phyloP scores from a whole-genome alignment of 352 stramenopile genomes.

The Phytophthora tentaculata region DNA sequence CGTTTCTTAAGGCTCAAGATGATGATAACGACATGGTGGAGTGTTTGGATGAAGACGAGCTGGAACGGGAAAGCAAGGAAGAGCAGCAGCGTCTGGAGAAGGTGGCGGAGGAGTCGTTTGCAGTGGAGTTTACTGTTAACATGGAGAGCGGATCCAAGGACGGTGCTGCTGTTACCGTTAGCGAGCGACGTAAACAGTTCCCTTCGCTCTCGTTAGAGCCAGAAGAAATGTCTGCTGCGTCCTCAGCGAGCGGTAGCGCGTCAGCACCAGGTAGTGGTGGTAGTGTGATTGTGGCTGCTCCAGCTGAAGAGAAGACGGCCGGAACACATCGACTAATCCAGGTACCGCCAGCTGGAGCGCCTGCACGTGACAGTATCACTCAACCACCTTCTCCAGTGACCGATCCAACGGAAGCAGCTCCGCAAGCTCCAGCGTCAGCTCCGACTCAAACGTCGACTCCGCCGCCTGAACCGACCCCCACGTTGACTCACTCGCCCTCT shows the following conservation, averaged over 20 bases:
- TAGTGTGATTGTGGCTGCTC: constrained; percentile 19
- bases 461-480: constrained; percentile 10
- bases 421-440: neutral
- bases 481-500: constrained; percentile 20
- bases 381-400: constrained; percentile 17
- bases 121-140: constrained; percentile 70
- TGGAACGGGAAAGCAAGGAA: constrained; percentile 57
- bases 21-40: constrained; percentile 84
- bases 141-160: constrained; percentile 80
- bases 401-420: neutral
- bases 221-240: constrained; percentile 53
- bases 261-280: constrained; percentile 21
- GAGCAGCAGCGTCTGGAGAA: constrained; percentile 56
- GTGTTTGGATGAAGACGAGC: constrained; percentile 71
- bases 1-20: constrained; percentile 80
- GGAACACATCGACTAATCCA: constrained; percentile 50
- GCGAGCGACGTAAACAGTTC: constrained; percentile 57
- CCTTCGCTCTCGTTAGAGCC: constrained; percentile 62
- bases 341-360: constrained; percentile 27
- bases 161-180: constrained; percentile 26
- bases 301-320: constrained; percentile 58
- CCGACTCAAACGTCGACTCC: constrained; percentile 2
- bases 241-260: constrained; percentile 23
- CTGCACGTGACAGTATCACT: constrained; percentile 30
- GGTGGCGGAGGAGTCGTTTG: constrained; percentile 70